Evolutionary conservation across 495 filamentous ascomycete species (phyloP), one percentile per base, ranked within the genome.

Genomic region (Ascodesmis nigricans): DNA sequence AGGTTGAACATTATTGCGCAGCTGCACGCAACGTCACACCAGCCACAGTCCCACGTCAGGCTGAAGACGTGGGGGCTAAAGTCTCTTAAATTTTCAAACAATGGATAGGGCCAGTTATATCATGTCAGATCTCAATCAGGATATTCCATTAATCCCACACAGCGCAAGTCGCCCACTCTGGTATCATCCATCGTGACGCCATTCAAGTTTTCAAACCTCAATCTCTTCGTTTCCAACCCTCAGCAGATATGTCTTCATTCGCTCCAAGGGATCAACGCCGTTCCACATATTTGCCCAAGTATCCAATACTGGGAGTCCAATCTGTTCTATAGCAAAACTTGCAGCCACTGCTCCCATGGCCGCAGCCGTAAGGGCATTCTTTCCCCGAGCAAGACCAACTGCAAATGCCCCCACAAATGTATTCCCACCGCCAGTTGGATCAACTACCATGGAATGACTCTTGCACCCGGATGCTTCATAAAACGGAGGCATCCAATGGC

Each of bases 341-440:
- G 87, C 83, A 2, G 80, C 76, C 8, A 95, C 69, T n/a, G 66
- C 74, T 3, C 73, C 87, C 65, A 70, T 76, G 0, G 69, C 63
- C 7, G 78, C 71, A 3, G 81, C 82, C 45, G 74, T 63, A 21
- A 72, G 64, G 11, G 84, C 52, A 31, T 53, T 52, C 36, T 61
- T 62, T 0, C 66, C 71, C 38, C 72, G 61, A 9, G 74, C 69
- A 40, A 91, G 54, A 1, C 73, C 80, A 15, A 84, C 69, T 0
- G 71, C 64, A n/a, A 92, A 49, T 3, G 67, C 87, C 5, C 87
- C 87, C 0, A 95, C 61, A 47, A 92, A 97, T 0, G 75, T 72
- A 53, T 97, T 97, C 0, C 87, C 87, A 14, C 83, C 87, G n/a
- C 87, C 87, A 0, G 87, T 97, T 0, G 84, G 83, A 54, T 97